phyloP scores from a whole-genome alignment of 2,329 filamentous ascomycete species.

The Macrophomina tecta region DNA sequence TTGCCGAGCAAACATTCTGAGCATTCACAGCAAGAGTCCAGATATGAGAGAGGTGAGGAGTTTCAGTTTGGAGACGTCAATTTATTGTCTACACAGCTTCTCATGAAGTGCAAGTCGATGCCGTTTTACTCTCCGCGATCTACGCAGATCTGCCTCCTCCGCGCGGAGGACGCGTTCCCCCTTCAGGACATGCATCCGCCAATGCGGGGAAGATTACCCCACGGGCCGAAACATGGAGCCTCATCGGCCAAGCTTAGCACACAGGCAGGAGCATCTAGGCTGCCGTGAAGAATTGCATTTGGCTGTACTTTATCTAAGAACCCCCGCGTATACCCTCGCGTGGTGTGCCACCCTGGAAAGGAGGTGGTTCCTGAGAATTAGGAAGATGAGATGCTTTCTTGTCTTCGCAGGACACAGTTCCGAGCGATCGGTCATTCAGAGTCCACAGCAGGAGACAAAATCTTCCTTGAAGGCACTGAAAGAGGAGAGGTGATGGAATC shows the following conservation, averaged over 20 bases:
- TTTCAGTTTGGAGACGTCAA: too few species aligned
- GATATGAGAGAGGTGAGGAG: background rate
- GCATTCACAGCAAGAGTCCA: background rate
- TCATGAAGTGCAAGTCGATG: background rate
- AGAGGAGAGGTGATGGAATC: background rate
- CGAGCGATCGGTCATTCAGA: constrained; percentile 1
- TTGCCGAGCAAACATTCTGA: background rate
- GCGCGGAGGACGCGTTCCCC: constrained; percentile 12
- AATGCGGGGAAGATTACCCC: constrained; percentile 3
- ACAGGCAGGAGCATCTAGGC: too few species aligned
- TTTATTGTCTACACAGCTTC: background rate
- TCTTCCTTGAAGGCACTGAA: background rate
- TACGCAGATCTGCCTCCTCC: background rate
- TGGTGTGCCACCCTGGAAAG: background rate
- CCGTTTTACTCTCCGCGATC: background rate
- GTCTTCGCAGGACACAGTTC: background rate
- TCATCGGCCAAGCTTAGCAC: background rate
- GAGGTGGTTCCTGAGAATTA: background rate
- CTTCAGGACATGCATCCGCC: background rate
- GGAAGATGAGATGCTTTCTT: background rate
- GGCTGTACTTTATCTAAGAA: too few species aligned
- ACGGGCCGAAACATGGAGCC: constrained; percentile 14
- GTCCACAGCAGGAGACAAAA: background rate
- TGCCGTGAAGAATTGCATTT: too few species aligned
- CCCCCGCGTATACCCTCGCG: too few species aligned